Evolutionary conservation across 345 rosid species (phyloP), one percentile per base, ranked within the genome.

Genomic region (Carallia brachiata): DNA sequence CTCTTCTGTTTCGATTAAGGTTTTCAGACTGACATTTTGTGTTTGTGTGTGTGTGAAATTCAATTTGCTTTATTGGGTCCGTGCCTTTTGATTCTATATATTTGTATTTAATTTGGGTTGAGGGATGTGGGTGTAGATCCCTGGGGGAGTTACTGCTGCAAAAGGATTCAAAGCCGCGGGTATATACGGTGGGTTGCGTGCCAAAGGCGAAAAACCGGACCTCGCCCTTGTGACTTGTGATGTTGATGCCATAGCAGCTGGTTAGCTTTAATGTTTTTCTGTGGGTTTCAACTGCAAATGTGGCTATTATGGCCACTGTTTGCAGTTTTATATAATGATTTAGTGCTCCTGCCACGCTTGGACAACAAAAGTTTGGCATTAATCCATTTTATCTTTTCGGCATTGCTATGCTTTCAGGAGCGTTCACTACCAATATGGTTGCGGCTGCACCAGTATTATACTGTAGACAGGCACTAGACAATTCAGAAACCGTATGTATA

Each of bases 71-170:
- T 5, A 12, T 39, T 40, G 12, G 0, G 39, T 7, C 6, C 1
- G 62, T 15, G 18, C 37, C 53, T 70, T 30, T 52, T 40, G 34
- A 34, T n/a, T 44, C 44, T 54, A 7, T n/a, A 53, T n/a, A 37
- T 23, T 53, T 50, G 53, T 12, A 30, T 62, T 55, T n/a, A 36
- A 36, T 63, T 52, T 1, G 28, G 50, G 27, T 52, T 58, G 36
- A 48, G 3, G 56, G 6, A n/a, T 52, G 39, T 54, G 48, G 30
- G 28, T 74, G 34, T 69, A 95, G 98, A 80, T 90, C 78, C 84
- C 94, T 0, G 98, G 98, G 44, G 97, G 98, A 65, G 96, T 95
- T 71, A 89, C 97, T 23, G 98, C 99, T 55, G 91, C 99, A 0
- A 88, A 83, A 78, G 99, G 98, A 54, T 92, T 95, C 69, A 85